These are phyloP conservation scores for Lasiodiplodia sp. DNA, from an alignment of 2,329 filamentous ascomycete species.

Conservation along the genomic window DNA sequence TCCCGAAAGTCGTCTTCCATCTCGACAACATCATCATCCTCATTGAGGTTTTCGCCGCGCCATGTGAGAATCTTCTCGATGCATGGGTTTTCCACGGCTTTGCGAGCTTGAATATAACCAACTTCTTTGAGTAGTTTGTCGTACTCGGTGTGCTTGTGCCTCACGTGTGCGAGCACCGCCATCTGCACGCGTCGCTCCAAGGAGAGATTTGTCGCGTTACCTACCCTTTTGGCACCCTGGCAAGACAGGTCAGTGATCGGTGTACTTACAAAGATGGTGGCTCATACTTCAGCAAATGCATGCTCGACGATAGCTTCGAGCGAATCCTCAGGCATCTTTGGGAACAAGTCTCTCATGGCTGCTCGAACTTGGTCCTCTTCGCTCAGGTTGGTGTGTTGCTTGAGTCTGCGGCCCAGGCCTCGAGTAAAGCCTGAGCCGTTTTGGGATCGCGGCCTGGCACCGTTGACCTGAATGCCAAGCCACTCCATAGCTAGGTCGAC, in stretches of 20 bases:
- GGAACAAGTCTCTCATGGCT: conserved; percentile 68
- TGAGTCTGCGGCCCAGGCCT: conserved; percentile 35
- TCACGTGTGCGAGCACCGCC: conserved; percentile 67
- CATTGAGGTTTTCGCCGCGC: conserved; percentile 59
- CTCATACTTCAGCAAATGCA: conserved; percentile 64
- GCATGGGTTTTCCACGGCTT: conserved; percentile 61
- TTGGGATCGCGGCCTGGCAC: conserved; percentile 30
- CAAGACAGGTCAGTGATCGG: conserved; percentile 32
- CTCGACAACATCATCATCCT: conserved; percentile 59
- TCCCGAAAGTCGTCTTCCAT: conserved; percentile 69
- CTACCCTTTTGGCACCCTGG: conserved; percentile 64
- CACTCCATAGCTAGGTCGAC: conserved; percentile 64
- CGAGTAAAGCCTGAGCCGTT: conserved; percentile 43
- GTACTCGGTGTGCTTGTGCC: conserved; percentile 69
- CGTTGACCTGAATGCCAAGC: conserved; percentile 49
- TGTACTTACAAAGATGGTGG: neutral
- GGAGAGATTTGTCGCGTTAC: conserved; percentile 61
- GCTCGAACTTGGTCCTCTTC: conserved; percentile 60
- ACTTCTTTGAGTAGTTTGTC: conserved; percentile 58
- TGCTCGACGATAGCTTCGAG: conserved; percentile 65
- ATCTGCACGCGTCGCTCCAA: conserved; percentile 66
- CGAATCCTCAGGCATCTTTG: conserved; percentile 66
- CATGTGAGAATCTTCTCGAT: conserved; percentile 67
- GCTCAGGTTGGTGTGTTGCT: neutral
- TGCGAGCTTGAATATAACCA: conserved; percentile 50